Conservation (phyloP, 2,329 filamentous ascomycete genomes). For the Ophiostoma sp. region DNA sequence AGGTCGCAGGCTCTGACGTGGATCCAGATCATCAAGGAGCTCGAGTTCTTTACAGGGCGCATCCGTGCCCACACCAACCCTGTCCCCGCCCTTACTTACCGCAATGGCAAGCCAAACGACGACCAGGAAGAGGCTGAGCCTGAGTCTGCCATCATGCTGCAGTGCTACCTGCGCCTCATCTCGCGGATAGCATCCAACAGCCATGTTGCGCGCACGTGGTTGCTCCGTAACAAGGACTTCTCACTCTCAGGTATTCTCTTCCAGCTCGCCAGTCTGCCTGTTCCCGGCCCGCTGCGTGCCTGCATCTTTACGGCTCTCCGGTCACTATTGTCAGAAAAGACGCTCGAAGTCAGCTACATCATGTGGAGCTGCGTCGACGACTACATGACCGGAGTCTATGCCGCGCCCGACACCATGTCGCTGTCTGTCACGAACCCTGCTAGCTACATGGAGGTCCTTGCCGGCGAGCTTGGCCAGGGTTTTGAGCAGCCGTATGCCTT, state of each 20-base stretch:
- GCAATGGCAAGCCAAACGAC: constrained; percentile 60
- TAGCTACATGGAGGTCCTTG: constrained; percentile 60
- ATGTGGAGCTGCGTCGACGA: constrained; percentile 82
- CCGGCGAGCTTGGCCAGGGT: constrained; percentile 71
- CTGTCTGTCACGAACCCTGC: constrained; percentile 37
- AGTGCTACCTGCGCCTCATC: constrained; percentile 87
- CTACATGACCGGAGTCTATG: constrained; percentile 68
- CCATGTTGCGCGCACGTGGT: constrained; percentile 67
- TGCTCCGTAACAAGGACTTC: constrained; percentile 62
- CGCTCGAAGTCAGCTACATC: constrained; percentile 62
- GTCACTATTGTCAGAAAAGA: constrained; percentile 74
- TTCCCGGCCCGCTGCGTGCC: constrained; percentile 75
- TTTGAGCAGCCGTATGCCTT: constrained; percentile 88
- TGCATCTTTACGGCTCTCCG: constrained; percentile 79
- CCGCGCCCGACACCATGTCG: constrained; percentile 37
- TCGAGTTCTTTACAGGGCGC: constrained; percentile 78
- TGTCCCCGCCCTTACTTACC: constrained; percentile 54
- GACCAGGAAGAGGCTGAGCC: constrained; percentile 79
- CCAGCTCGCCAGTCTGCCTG: constrained; percentile 73
- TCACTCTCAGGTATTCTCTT: constrained; percentile 74
- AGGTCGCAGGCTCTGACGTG: constrained; percentile 85
- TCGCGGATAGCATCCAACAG: constrained; percentile 79
- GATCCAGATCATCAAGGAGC: constrained; percentile 87
- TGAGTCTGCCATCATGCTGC: constrained; percentile 94
- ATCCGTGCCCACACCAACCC: constrained; percentile 69